Conservation (phyloP, 2,329 filamentous ascomycete species). For the Akanthomyces dipterigenus region DNA sequence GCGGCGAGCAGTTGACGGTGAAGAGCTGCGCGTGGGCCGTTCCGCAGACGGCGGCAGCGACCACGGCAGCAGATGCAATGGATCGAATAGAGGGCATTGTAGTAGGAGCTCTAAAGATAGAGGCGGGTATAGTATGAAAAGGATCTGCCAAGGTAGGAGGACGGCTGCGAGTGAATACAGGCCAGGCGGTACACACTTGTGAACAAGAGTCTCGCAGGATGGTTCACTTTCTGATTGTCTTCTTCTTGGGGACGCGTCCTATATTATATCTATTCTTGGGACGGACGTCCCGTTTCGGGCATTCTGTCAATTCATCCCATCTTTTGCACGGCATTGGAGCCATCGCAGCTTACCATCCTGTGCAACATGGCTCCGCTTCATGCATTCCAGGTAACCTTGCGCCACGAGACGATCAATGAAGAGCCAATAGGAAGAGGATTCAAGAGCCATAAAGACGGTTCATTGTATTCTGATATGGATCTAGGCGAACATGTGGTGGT, state of each 20-base stretch:
- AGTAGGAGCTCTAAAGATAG: neutral
- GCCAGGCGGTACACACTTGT: neutral
- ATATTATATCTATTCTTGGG: neutral
- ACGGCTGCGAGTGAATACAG: neutral
- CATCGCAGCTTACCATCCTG: neutral
- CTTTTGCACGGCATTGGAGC: neutral
- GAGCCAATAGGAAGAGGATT: neutral
- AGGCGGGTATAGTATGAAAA: neutral
- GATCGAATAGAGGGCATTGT: neutral
- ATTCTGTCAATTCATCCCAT: neutral
- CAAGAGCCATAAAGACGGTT: neutral
- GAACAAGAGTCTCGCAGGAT: neutral
- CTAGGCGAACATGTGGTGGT: neutral
- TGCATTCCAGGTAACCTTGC: neutral
- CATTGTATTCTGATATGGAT: neutral
- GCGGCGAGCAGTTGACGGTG: slow-evolving; percentile 21
- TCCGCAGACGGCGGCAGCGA: neutral
- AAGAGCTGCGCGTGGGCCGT: slow-evolving; percentile 15
- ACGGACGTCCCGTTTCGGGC: neutral
- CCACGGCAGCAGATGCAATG: neutral
- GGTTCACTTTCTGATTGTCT: neutral
- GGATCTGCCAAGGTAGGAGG: neutral
- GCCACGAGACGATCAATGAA: neutral
- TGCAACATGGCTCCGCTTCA: neutral
- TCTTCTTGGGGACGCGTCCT: neutral